Percentiles rank a stretch among this genome's conserved stretches.
Conservation (phyloP, 73 alveolate genomes). For the Breviolum minutum region DNA sequence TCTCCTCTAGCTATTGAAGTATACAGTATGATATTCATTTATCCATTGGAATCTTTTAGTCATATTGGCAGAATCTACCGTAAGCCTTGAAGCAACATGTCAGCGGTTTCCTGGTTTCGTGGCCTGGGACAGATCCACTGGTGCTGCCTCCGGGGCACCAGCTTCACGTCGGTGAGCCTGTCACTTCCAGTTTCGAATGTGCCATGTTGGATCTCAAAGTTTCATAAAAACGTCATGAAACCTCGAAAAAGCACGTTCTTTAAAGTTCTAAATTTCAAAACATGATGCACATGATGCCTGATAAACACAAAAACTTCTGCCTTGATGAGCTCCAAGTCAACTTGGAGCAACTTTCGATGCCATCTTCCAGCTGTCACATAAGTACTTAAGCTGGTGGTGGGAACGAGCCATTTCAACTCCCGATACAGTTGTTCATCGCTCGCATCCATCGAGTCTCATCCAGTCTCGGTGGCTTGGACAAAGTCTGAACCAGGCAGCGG, state of each 20-base stretch:
- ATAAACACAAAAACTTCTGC: neutral
- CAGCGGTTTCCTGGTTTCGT: neutral
- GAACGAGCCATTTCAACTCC: constrained; percentile 46
- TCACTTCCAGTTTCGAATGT: no score
- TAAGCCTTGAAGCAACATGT: no score
- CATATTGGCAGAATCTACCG: neutral
- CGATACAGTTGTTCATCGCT: constrained; percentile 47
- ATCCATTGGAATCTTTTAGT: neutral
- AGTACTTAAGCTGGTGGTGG: constrained; percentile 25
- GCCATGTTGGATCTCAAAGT: no score
- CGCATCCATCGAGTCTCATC: neutral
- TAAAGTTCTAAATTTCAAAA: no score
- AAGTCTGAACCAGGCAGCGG: no score
- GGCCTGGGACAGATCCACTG: constrained; percentile 21
- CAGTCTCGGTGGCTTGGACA: no score
- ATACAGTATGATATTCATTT: neutral
- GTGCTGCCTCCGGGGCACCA: constrained; percentile 28
- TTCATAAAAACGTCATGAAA: neutral
- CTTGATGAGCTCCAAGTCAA: constrained; percentile 64
- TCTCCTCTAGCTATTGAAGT: no score
- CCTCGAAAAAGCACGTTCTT: neutral
- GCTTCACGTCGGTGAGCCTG: constrained; percentile 64
- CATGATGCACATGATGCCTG: no score
- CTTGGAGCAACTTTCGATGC: constrained; percentile 23
- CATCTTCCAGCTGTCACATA: constrained; percentile 27